Percentiles rank a stretch among this genome's conserved stretches.
phyloP scores from a whole-genome alignment of 305 asterid genomes.

The Solanum hybrid region DNA sequence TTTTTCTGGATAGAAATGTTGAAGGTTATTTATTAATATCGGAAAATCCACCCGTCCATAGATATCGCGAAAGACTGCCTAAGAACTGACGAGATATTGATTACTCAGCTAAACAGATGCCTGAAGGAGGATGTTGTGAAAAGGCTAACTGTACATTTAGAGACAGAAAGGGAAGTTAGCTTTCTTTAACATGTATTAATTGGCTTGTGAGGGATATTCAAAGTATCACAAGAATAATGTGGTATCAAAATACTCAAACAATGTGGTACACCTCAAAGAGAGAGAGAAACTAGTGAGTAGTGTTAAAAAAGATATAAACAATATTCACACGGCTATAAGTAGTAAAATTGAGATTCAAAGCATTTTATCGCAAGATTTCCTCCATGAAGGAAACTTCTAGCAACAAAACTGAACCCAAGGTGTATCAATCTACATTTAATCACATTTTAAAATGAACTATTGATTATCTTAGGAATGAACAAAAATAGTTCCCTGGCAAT shows the following conservation, averaged over 20 bases:
- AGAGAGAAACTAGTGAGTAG: not conserved
- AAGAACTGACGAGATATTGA: not conserved
- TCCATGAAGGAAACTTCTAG: not conserved
- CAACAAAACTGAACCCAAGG: not conserved
- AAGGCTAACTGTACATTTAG: not conserved
- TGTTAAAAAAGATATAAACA: not conserved
- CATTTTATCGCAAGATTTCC: not conserved
- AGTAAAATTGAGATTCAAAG: not conserved
- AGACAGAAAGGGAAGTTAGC: not conserved
- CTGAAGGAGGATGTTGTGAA: not conserved
- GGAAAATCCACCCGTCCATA: not conserved
- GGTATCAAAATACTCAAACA: not conserved
- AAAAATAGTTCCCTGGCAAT: not conserved
- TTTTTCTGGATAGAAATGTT: not conserved
- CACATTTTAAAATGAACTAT: not conserved
- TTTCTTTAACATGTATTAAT: not conserved
- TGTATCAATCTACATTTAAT: not conserved
- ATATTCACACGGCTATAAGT: not conserved
- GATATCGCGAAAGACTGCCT: not conserved
- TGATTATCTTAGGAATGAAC: not conserved
- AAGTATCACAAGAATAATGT: not conserved
- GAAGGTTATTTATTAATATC: not conserved
- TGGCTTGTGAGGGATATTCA: not conserved
- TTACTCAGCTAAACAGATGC: not conserved
- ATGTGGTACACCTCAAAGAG: not conserved